A percentile compares a stretch with the other conserved stretches of the same genome.
phyloP scores from a whole-genome alignment of 2,329 filamentous ascomycete genomes.

The Davidsoniella neocaledoniae region DNA sequence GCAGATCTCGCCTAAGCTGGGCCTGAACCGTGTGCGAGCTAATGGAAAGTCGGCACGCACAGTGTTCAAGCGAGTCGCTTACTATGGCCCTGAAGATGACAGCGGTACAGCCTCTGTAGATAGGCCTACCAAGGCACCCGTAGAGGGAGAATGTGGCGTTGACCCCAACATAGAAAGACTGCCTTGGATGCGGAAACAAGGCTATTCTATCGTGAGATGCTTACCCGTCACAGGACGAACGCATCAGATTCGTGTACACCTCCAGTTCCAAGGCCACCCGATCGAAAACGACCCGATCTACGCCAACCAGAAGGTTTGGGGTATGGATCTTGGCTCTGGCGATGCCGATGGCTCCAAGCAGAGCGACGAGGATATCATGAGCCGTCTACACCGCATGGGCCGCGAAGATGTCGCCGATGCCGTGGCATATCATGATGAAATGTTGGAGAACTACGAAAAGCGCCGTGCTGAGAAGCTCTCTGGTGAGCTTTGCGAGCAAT shows the following conservation, averaged over 20 bases:
- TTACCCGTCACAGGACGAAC: constrained; percentile 85
- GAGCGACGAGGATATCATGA: constrained; percentile 79
- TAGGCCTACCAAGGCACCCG: not conserved
- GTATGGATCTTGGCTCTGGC: constrained; percentile 53
- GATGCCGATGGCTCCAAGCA: constrained; percentile 50
- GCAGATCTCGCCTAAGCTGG: constrained; percentile 85
- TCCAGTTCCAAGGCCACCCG: constrained; percentile 86
- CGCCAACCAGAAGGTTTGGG: constrained; percentile 85
- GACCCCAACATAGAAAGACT: constrained; percentile 17
- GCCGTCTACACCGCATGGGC: constrained; percentile 72
- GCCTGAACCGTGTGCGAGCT: constrained; percentile 83
- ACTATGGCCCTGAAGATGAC: constrained; percentile 47
- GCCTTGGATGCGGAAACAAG: constrained; percentile 41
- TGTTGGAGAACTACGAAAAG: constrained; percentile 81
- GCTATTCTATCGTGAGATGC: constrained; percentile 90
- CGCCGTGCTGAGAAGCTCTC: constrained; percentile 88
- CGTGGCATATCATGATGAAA: constrained; percentile 82
- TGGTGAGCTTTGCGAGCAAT: constrained; percentile 63
- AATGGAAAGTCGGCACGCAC: constrained; percentile 82
- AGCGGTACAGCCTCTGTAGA: constrained; percentile 15
- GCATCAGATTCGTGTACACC: constrained; percentile 84
- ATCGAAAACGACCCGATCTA: constrained; percentile 98
- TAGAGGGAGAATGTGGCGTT: constrained; percentile 6
- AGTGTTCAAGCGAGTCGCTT: constrained; percentile 82
- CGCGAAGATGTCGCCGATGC: constrained; percentile 86